Percentiles rank a stretch among this genome's conserved stretches.
Conservation (phyloP, 805 yeast species). For the Komagataella populi region DNA sequence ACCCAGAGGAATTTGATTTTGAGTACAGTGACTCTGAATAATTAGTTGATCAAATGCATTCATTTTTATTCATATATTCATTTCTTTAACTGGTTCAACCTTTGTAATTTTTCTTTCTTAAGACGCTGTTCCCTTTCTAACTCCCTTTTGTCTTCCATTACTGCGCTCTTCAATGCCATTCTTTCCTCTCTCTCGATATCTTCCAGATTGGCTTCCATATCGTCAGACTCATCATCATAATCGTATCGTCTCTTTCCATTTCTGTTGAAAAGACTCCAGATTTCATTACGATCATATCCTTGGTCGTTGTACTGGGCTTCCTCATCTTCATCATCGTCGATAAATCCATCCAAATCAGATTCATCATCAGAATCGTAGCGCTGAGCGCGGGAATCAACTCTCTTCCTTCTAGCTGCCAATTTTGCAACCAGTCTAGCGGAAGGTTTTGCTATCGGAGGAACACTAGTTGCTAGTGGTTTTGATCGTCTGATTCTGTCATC, state of each 20-base stretch:
- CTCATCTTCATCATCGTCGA: constrained; percentile 44
- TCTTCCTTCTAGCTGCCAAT: constrained; percentile 19
- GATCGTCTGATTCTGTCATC: background rate
- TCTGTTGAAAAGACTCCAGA: constrained; percentile 73
- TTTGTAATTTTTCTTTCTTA: constrained; percentile 5
- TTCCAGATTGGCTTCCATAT: constrained; percentile 92
- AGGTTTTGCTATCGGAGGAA: constrained; percentile 35
- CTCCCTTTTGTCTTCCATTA: constrained; percentile 60
- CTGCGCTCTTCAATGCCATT: constrained; percentile 52
- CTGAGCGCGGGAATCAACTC: constrained; percentile 2
- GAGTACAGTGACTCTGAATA: constrained; percentile 24
- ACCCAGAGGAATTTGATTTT: constrained; percentile 27
- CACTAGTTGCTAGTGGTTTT: background rate
- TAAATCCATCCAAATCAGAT: constrained; percentile 37
- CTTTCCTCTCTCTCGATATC: constrained; percentile 80
- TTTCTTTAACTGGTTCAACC: background rate
- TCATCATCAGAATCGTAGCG: constrained; percentile 21
- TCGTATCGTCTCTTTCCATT: constrained; percentile 38
- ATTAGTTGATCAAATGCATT: background rate
- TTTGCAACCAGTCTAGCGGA: constrained; percentile 37
- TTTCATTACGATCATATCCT: constrained; percentile 73
- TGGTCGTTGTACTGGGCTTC: constrained; percentile 8
- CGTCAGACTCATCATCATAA: constrained; percentile 41
- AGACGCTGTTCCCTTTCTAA: constrained; percentile 28
- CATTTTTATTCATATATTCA: background rate